A percentile compares a stretch with the other conserved stretches of the same genome.
phyloP scores from a whole-genome alignment of 2,329 filamentous ascomycete genomes.

The Colletotrichum musae region DNA sequence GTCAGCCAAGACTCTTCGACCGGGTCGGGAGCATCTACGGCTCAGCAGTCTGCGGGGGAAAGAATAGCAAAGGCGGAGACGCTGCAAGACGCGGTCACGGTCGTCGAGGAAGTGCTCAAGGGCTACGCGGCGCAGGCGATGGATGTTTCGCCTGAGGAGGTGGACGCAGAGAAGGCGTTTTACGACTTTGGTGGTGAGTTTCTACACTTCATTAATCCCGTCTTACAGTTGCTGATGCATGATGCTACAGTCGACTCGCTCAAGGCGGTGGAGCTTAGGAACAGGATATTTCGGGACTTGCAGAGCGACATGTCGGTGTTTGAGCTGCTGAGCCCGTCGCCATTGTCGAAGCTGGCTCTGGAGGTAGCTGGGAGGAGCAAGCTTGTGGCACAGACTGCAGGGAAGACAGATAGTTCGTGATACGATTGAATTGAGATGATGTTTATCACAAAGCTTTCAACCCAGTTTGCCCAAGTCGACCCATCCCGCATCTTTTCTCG shows the following conservation, averaged over 20 bases:
- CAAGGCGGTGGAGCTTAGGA: slow-evolving; percentile 31
- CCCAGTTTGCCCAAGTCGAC: too few species aligned
- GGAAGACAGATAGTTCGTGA: background rate
- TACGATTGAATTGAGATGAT: background rate
- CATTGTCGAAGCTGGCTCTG: slow-evolving; percentile 10
- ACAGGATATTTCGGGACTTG: slow-evolving; percentile 18
- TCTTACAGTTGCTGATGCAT: background rate
- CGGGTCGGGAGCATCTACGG: background rate
- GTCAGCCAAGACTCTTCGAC: background rate
- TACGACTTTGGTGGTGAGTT: slow-evolving; percentile 30
- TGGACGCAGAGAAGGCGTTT: slow-evolving; percentile 28
- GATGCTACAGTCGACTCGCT: slow-evolving; percentile 9
- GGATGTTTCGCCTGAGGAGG: slow-evolving; percentile 5
- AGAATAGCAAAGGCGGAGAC: slow-evolving; percentile 12
- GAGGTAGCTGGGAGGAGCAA: slow-evolving; percentile 16
- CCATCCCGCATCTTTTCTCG: too few species aligned
- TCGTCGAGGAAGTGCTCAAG: slow-evolving; percentile 4
- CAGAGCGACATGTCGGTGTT: slow-evolving; percentile 27
- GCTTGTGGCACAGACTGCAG: background rate
- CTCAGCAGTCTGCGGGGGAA: background rate
- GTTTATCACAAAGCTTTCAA: too few species aligned
- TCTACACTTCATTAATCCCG: background rate
- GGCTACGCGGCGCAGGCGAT: slow-evolving; percentile 13
- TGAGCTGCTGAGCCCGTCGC: slow-evolving; percentile 28
- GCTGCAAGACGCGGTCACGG: background rate